Base-by-base conservation (phyloP, 2,329 filamentous ascomycete genomes). In the Bimuria novae-zelandiae region DNA sequence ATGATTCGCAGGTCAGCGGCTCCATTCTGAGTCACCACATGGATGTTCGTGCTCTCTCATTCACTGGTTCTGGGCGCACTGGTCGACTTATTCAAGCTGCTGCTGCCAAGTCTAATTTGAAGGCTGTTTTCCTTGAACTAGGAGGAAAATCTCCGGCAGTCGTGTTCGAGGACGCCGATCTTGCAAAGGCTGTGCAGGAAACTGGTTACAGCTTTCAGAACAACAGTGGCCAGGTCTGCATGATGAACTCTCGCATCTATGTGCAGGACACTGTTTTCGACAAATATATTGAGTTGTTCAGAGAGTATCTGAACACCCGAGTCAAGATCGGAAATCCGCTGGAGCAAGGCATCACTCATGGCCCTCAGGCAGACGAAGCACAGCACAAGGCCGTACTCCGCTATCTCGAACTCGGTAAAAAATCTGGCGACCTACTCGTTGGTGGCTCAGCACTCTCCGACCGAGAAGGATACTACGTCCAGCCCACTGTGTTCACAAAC, bases 121-220 rank as follows among this genome's bases (percentile, higher is more conserved):
- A 94, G 81, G 87, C 89, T 65, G 89, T 92, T 17, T 89, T 92
- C 77, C 89, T 90, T 68, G 93, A 94, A 76, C 79, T 94, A 51
- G 90, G 90, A 27, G 90, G 90, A 63, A 94, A 94, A 81, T 93
- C 93, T 78, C 90, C 93, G 68, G 89, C 89, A 11, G 87, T 89
- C 36, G 84, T 93, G 19, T 83, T 93, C 64, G 89, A 93, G 70
- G 90, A 90, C 44, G 90, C 90, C 19, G 91, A 85, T 60, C 77
- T 93, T 17, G 81, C 92, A 22, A 89, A 92, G 65, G 89, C 90
- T 35, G 83, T 89, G 54, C 87, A 66, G 40, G 59, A 76, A 56
- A 72, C 72, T 42, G 67, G 70, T 10, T 72, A 72, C 55, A 83
- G 83, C 56, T 78, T 86, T 45, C 77, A 80, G 52, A 75, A 74